Evolutionary conservation across 129 eudicot species (phyloP).

Genomic region (Cynara cardunculus): DNA sequence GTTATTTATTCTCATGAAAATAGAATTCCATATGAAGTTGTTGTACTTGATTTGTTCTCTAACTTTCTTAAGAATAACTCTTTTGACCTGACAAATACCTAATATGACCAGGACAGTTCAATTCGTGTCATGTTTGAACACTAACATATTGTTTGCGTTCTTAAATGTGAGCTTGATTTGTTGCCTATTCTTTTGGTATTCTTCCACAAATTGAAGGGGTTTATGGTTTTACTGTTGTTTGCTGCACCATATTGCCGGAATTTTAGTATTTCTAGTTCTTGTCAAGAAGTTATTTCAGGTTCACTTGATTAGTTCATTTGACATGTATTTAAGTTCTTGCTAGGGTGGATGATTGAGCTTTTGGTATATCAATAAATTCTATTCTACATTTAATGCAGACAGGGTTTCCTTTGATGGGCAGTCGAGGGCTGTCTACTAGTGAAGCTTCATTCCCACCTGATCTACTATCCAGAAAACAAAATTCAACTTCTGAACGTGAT

Average conservation of each 20-base stretch:
- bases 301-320: background rate
- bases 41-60: background rate
- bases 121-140: background rate
- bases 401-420: constrained; percentile 29
- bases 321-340: background rate
- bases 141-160: background rate
- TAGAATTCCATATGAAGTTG: background rate
- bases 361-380: background rate
- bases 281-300: background rate
- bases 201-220: no score
- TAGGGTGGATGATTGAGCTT: background rate
- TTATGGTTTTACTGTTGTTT: background rate
- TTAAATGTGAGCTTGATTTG: no score
- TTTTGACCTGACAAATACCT: background rate
- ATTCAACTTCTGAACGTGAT: constrained; percentile 46
- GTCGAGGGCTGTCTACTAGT: constrained; percentile 50
- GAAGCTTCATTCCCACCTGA: constrained; percentile 66
- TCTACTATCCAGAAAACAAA: constrained; percentile 45
- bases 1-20: background rate
- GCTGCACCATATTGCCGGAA: background rate
- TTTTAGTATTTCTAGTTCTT: background rate
- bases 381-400: constrained; percentile 24
- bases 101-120: background rate
- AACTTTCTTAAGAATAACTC: background rate
- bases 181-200: no score